Evolutionary conservation across 257 asterid genomes (phyloP), one percentile per base, ranked within the genome.

Genomic region (Solanum megistacrolobum): DNA sequence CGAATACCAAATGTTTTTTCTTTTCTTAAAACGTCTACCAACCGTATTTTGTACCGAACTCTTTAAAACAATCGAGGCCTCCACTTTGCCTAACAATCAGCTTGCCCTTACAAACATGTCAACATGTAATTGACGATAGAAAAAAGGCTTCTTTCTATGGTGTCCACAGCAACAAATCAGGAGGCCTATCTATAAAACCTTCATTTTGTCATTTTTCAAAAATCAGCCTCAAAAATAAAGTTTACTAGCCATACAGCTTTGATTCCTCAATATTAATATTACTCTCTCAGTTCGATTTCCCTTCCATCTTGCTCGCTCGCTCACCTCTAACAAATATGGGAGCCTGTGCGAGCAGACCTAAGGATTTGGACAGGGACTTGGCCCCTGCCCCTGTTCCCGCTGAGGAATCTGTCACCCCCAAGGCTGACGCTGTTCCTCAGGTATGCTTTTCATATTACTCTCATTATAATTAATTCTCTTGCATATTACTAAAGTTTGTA

Each of bases 331-430:
- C 68, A 79, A 79, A 32, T 27, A 86, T 86, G 88, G 88, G 84
- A 35, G 83, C 83, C 12, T 87, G 89, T 68, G 89, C 89, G 71
- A 87, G 86, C 86, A 87, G 78, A 87, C 89, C 89, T 46, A 79
- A 87, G 69, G 89, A 41, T 81, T 79, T 87, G 86, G 86, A 87
- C 32, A 65, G 46, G 65, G 68, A 66, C 85, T 29, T 81, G 11
- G 85, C 68, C 85, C 85, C 85, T 36, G 89, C 86, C 27, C 89
- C 89, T 10, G 46, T 78, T 21, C 89, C 86, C 6, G 66, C 21
- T 27, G 89, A 85, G 87, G 87, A 65, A 8, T 36, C 81, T n/a
- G 41, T n/a, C 79, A n/a, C 27, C 58, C 87, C 87, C 5, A 76
- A 58, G 88, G 88, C 27, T 62, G 74, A 35, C 7, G 32, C 21